Base-by-base conservation (phyloP, 2,329 filamentous ascomycete genomes). In the Neonectria faginata region DNA sequence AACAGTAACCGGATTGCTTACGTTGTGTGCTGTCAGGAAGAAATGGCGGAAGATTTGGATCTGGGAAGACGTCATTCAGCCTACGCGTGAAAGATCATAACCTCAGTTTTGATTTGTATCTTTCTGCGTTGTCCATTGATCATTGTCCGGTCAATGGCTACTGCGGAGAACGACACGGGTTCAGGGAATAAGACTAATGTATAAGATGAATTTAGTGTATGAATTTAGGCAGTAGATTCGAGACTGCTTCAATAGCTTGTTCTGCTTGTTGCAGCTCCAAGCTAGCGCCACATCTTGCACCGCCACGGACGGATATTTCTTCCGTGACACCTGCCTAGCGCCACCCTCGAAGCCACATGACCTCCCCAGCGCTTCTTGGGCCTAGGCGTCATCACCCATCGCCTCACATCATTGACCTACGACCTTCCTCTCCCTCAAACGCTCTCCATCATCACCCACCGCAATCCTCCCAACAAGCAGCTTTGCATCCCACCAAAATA, bases 261-360 rank as follows among this genome's bases (percentile, higher is more conserved):
- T 5, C 14, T 39, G 36, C 14, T 16, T 39, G 14, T n/a, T 39
- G 6, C 7, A 16, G 14, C 14, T 39, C 36, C 10, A 29, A 67
- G 51, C 64, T 68, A 57, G 53, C 70, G 71, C 71, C 67, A 74
- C 72, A 63, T 7, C 16, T 16, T 62, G 66, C 69, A 65, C 69
- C 42, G 68, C 72, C 66, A 66, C 66, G 58, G 25, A 12, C 0
- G 39, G 27, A 54, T 55, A 36, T 50, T 42, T 3, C 16, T 12
- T 22, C 54, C 41, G 33, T 42, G 16, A 48, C 50, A 47, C 39
- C 61, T 64, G 68, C 71, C 68, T 67, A 61, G 61, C 71, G 71
- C 71, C 71, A 12, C 20, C 20, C 25, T 59, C 67, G n/a, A 42
- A 42, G 39, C 69, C 71, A 73, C 71, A 73, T 73, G 71, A 73